These are phyloP conservation scores for Lecanosticta acicola DNA, from an alignment of 2,329 filamentous ascomycete genomes.

Conservation along the genomic window DNA sequence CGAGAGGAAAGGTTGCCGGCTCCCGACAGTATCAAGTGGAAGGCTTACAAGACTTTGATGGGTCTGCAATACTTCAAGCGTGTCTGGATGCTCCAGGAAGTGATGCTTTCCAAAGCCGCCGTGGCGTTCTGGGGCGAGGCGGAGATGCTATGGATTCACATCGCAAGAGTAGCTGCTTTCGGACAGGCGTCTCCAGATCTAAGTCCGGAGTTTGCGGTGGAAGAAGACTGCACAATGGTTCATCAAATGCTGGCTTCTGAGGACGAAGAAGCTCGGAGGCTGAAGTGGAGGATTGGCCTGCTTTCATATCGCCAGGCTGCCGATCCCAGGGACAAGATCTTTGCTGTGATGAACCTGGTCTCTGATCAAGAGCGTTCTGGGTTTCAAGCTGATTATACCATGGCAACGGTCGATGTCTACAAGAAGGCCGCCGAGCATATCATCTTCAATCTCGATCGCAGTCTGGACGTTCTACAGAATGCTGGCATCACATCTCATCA, in stretches of 20 bases:
- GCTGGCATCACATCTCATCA: neutral
- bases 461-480: neutral
- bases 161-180: neutral
- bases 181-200: neutral
- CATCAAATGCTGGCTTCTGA: neutral
- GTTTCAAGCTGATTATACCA: neutral
- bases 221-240: neutral
- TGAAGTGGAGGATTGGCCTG: neutral
- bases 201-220: neutral
- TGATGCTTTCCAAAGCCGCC: neutral
- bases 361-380: neutral
- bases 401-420: neutral
- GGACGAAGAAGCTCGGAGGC: neutral
- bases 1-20: neutral
- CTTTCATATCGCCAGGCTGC: neutral
- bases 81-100: conserved; percentile 3
- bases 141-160: neutral
- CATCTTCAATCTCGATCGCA: neutral
- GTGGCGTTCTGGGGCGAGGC: neutral
- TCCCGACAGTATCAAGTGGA: neutral
- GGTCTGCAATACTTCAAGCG: neutral
- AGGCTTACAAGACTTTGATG: neutral
- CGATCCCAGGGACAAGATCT: conserved; percentile 4
- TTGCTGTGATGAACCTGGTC: neutral
- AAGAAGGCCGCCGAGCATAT: neutral